Evolutionary conservation across 2,329 filamentous ascomycete genomes (phyloP).

Genomic region (Diplocarpon mali): DNA sequence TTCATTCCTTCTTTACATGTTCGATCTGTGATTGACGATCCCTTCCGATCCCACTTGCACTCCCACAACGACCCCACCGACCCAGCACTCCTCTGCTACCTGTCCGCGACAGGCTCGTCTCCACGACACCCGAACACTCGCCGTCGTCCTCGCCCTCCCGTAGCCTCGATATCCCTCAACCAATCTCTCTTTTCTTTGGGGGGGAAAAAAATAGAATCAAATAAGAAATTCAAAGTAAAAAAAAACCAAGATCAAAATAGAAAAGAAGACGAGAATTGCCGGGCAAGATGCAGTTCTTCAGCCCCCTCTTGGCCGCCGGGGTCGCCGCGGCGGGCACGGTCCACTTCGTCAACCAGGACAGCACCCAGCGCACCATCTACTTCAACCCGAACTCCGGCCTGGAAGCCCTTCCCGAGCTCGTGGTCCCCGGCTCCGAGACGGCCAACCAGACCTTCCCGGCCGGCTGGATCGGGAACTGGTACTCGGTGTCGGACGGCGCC

Average conservation of each 20-base stretch:
- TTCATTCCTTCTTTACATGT: slow-evolving; percentile 17
- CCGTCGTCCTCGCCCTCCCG: slow-evolving; percentile 16
- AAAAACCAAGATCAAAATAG: too few relatives aligned
- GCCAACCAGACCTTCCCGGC: slow-evolving; percentile 30
- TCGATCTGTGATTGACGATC: slow-evolving; percentile 19
- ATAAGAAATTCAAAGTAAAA: too few relatives aligned
- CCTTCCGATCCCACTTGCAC: slow-evolving; percentile 2
- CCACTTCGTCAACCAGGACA: slow-evolving; percentile 49
- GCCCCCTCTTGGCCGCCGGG: slow-evolving; percentile 31
- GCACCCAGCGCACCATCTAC: slow-evolving; percentile 27
- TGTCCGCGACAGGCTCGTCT: slow-evolving; percentile 18
- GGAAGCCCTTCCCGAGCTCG: slow-evolving; percentile 12
- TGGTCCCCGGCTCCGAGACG: slow-evolving; percentile 16
- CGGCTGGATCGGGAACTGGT: slow-evolving; percentile 33
- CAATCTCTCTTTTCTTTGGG: slow-evolving; percentile 22
- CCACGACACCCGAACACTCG: slow-evolving; percentile 11
- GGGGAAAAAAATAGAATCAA: too few relatives aligned
- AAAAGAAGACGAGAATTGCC: too few relatives aligned
- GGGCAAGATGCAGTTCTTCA: slow-evolving; percentile 46
- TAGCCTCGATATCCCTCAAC: too few relatives aligned
- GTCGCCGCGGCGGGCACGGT: slow-evolving; percentile 38
- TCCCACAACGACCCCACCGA: slow-evolving; percentile 10
- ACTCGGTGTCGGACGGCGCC: slow-evolving; percentile 36
- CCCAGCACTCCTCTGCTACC: slow-evolving; percentile 12
- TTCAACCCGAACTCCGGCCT: slow-evolving; percentile 22